These are phyloP conservation scores for Ustilago cynodontis DNA, from an alignment of 1,284 basidiomycete genomes.

Conservation along the genomic window DNA sequence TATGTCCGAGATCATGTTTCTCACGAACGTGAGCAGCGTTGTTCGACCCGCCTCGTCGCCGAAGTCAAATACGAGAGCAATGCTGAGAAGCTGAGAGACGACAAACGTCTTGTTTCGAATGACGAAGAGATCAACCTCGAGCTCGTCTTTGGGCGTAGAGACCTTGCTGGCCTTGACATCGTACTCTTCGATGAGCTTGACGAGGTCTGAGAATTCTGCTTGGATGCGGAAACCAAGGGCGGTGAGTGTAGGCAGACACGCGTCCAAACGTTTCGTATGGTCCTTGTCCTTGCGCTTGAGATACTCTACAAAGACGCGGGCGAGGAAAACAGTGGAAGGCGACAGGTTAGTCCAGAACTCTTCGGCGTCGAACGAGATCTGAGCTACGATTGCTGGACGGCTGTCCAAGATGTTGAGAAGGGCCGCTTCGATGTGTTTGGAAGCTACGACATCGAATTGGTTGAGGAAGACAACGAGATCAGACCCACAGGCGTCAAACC, in stretches of 20 bases:
- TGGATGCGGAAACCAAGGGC: constrained; percentile 88
- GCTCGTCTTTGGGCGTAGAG: constrained; percentile 45
- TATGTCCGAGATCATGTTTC: constrained; percentile 78
- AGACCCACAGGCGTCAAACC: constrained; percentile 60
- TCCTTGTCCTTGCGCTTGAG: constrained; percentile 78
- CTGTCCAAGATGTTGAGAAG: constrained; percentile 77
- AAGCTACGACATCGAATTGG: constrained; percentile 76
- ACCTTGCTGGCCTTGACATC: constrained; percentile 31
- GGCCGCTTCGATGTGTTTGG: constrained; percentile 78
- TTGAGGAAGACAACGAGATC: constrained; percentile 74
- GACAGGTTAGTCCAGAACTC: constrained; percentile 82
- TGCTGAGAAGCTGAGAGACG: constrained; percentile 82
- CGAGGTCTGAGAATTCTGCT: constrained; percentile 71
- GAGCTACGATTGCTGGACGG: constrained; percentile 75
- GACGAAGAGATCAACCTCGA: constrained; percentile 39
- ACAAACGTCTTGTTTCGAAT: constrained; percentile 76
- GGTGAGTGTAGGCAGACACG: constrained; percentile 86
- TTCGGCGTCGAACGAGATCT: constrained; percentile 76
- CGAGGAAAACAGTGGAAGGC: constrained; percentile 85
- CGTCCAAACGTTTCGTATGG: constrained; percentile 79
- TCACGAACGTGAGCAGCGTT: constrained; percentile 79
- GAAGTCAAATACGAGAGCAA: constrained; percentile 88
- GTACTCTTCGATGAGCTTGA: constrained; percentile 53
- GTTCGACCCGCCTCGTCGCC: constrained; percentile 93
- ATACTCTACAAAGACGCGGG: constrained; percentile 85